Conservation (phyloP, 257 asterid genomes). For the Eucommia ulmoides region DNA sequence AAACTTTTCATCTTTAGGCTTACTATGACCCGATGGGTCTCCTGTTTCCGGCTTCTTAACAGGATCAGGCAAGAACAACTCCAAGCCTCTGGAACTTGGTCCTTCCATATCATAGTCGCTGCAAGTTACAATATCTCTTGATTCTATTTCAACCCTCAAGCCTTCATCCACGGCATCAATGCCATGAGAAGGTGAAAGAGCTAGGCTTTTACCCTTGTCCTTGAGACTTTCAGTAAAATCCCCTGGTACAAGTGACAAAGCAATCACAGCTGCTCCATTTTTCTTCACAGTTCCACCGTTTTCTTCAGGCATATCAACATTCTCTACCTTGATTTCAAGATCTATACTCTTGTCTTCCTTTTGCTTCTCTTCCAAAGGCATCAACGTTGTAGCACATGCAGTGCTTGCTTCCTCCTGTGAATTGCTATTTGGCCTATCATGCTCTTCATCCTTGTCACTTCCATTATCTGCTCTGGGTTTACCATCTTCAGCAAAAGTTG, state of each 20-base stretch:
- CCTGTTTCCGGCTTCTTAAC: conserved; percentile 50
- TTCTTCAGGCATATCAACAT: conserved; percentile 15
- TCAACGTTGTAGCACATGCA: conserved; percentile 28
- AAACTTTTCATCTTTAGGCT: conserved; percentile 66
- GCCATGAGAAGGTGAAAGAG: conserved; percentile 24
- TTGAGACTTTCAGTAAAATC: conserved; percentile 26
- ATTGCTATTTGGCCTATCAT: conserved; percentile 20
- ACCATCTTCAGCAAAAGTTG: conserved; percentile 19
- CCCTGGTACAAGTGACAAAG: conserved; percentile 18
- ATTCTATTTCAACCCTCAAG: conserved; percentile 34
- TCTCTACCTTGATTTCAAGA: conserved; percentile 31
- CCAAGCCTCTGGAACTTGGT: conserved; percentile 65
- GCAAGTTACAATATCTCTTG: conserved; percentile 21
- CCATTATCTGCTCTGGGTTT: conserved; percentile 24
- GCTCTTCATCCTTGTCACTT: conserved; percentile 19
- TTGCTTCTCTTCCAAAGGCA: conserved; percentile 26
- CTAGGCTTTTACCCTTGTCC: conserved; percentile 69
- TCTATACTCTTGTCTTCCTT: conserved; percentile 24
- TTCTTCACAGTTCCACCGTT: conserved; percentile 21
- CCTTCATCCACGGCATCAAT: conserved; percentile 20
- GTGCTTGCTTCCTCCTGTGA: conserved; percentile 36
- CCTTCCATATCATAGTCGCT: conserved; percentile 53
- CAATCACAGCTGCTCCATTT: conserved; percentile 24
- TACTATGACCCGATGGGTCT: conserved; percentile 28
- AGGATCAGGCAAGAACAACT: conserved; percentile 68